Evolutionary conservation across 1,139 yeast genomes (phyloP), one percentile per base, ranked within the genome.

Genomic region (Zygoascus meyerae): DNA sequence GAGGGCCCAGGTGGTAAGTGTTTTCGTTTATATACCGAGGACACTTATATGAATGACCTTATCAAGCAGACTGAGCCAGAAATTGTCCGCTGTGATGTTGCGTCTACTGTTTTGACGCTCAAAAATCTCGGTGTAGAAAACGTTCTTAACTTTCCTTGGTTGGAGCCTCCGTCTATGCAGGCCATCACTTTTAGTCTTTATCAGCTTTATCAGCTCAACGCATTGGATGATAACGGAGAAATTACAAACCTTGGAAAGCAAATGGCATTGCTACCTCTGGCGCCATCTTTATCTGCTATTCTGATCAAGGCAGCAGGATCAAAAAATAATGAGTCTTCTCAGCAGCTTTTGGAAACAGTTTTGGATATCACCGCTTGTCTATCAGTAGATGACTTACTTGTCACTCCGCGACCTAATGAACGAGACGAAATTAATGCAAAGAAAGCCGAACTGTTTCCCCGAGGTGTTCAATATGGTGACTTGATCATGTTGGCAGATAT

Each of bases 241-340:
- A 81, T 92, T 51, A 92, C 97, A 0, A 65, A 72, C 1, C 66
- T 86, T 36, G 98, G 98, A 14, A 71, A 73, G 48, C 78, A 85
- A 58, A 89, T 92, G 95, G 89, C 95, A 0, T 74, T 86, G 7
- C 71, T 92, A 51, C 98, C 98, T 0, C 74, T 94, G 18, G 83
- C 90, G 12, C 98, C 98, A 0, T 94, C 86, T 58, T 72, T 94
- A 36, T 86, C 96, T n/a, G 89, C 87, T 0, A 97, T 89, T 9
- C 72, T 90, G 46, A 71, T 90, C 42, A 74, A 77, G 34, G 95
- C 96, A 0, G 69, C 74, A 51, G 46, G 37, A 9, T 12, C 29
- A 17, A 79, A 78, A 42, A 63, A 63, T 41, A 79, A 78, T 0
- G 81, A 81, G 21, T 42, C 42, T 9, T 15, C 47, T 6, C 7